Evolutionary conservation across 2,329 filamentous ascomycete genomes (phyloP), one percentile per base, ranked within the genome.

Genomic region (Apiospora sp.): DNA sequence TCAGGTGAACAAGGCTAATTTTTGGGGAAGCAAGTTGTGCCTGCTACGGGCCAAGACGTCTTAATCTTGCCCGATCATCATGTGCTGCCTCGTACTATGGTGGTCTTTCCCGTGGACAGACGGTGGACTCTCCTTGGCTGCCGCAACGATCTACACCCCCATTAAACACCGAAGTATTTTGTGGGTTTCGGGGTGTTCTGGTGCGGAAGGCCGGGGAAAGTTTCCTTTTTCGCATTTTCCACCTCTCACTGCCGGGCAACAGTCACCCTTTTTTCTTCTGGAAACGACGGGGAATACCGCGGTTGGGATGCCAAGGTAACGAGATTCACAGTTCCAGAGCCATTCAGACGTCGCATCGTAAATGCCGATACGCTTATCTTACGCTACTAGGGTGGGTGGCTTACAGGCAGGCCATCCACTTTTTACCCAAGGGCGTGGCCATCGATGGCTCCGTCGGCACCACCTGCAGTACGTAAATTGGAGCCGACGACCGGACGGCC

Each of bases 391-490:
- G 51, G 49, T 24, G 30, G 58, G 58, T 64, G 30, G 58, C 58
- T 64, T 64, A 64, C 34, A n/a, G 10, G 58, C 34, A 37, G 30
- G 30, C 22, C 58, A n/a, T 41, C 58, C 58, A 64, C 58, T 64
- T 64, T 61, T 64, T 64, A 7, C 27, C 51, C 16, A 41, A 64
- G 30, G 19, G 8, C 19, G 58, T 24, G 7, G 58, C 58, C 58
- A 64, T 64, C 58, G 34, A 41, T 41, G 34, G 34, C 34, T 24
- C 22, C 30, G 58, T 41, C 58, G 34, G 34, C 58, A 64, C 58
- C 49, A 64, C 34, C 58, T 64, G 34, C 58, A 41, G 58, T 64
- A 64, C 58, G 58, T 64, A 64, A 64, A 64, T 19, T 64, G 58
- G 58, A 22, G 58, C 58, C 58, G 58, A 64, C 58, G 58, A 64